phyloP scores from a whole-genome alignment of 2,329 filamentous ascomycete genomes.

The Botryotinia globosa region DNA sequence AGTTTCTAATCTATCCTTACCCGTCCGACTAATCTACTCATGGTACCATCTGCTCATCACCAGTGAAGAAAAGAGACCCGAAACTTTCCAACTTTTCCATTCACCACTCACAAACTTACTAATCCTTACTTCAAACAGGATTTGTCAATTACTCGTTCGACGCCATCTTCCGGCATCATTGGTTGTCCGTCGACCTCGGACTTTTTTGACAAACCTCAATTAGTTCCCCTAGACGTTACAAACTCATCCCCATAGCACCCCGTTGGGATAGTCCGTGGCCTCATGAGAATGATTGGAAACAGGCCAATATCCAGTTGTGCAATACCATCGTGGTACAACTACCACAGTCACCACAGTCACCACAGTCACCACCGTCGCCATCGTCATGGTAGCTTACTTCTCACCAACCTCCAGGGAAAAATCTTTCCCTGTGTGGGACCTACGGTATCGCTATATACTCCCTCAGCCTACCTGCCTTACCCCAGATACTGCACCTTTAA shows the following conservation, averaged over 20 bases:
- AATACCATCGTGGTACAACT: not conserved
- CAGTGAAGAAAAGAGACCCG: not conserved
- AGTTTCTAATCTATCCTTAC: constrained; percentile 10
- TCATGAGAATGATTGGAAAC: constrained; percentile 18
- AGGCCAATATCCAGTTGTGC: constrained; percentile 2
- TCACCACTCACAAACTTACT: not conserved
- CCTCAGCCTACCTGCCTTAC: constrained; percentile 30
- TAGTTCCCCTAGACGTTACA: constrained; percentile 32
- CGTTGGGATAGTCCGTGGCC: constrained; percentile 24
- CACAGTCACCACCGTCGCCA: constrained; percentile 1
- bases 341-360: too few species aligned
- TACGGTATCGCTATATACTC: constrained; percentile 29
- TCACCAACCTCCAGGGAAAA: constrained; percentile 5
- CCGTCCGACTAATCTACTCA: not conserved
- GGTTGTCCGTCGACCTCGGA: constrained; percentile 27
- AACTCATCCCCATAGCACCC: constrained; percentile 16
- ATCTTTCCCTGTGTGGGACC: constrained; percentile 19
- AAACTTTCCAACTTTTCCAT: not conserved
- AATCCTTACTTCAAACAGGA: not conserved
- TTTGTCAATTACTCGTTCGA: not conserved
- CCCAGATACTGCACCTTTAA: constrained; percentile 33
- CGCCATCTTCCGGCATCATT: constrained; percentile 18
- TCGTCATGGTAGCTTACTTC: constrained; percentile 1
- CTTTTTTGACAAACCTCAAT: constrained; percentile 25
- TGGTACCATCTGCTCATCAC: constrained; percentile 5